These are phyloP conservation scores for Parvularia atlantis DNA, from an alignment of 78 protist genomes.

Conservation along the genomic window DNA sequence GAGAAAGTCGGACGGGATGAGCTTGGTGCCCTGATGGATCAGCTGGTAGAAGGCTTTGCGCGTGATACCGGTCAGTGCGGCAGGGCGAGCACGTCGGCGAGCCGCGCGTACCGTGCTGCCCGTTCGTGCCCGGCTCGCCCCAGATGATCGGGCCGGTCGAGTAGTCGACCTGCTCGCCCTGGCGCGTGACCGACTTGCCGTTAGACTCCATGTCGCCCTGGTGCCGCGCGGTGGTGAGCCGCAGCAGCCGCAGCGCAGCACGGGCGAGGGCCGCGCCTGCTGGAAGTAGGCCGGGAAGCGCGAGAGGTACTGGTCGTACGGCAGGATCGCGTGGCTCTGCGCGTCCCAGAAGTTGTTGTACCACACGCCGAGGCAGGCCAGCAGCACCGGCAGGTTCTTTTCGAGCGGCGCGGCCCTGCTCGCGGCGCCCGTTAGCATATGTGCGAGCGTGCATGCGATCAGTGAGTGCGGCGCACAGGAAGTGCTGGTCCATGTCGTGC, in stretches of 20 bases:
- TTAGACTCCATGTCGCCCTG: conserved; percentile 79
- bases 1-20: conserved; percentile 85
- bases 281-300: conserved; percentile 95
- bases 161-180: conserved; percentile 24
- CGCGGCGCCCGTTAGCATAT: too few relatives aligned
- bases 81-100: too few relatives aligned
- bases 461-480: too few relatives aligned
- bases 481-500: conserved; percentile 90
- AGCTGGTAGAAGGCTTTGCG: conserved; percentile 93
- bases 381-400: conserved; percentile 68
- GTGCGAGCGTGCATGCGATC: too few relatives aligned
- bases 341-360: conserved; percentile 84
- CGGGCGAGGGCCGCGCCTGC: too few relatives aligned
- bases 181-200: conserved; percentile 54
- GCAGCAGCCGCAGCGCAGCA: not conserved
- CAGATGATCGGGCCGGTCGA: conserved; percentile 86
- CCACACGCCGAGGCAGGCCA: conserved; percentile 80
- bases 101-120: too few relatives aligned
- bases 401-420: conserved; percentile 44
- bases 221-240: not conserved
- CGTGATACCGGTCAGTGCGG: too few relatives aligned
- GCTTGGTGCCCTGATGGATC: conserved; percentile 72
- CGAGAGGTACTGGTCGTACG: conserved; percentile 87
- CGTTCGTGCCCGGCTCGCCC: conserved; percentile 98
- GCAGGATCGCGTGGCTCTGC: conserved; percentile 82